Percentiles rank a stretch among this genome's conserved stretches.
Evolutionary conservation across 495 filamentous ascomycete genomes (phyloP).

Genomic region (Penicillium samsonianum): DNA sequence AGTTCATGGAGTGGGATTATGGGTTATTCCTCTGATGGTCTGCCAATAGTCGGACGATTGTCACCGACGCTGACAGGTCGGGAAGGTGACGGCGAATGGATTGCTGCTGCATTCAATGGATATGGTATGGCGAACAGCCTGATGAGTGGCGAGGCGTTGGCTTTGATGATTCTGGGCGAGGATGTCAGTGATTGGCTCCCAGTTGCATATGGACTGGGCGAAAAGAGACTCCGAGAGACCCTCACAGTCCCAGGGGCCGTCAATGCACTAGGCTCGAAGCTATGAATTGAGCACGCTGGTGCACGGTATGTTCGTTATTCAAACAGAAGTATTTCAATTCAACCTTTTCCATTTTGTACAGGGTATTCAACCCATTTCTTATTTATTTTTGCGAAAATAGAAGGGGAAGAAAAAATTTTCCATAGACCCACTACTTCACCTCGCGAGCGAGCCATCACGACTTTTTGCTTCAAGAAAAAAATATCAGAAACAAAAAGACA

Average conservation of each 20-base stretch:
- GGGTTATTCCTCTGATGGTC: conserved; percentile 69
- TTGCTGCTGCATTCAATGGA: conserved; percentile 68
- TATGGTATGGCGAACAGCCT: conserved; percentile 83
- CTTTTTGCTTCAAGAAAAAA: neutral
- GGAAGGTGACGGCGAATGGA: conserved; percentile 46
- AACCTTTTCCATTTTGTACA: neutral
- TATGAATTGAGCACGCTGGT: conserved; percentile 5
- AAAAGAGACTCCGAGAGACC: conserved; percentile 21
- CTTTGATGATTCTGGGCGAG: conserved; percentile 33
- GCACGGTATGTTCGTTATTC: neutral
- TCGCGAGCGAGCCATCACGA: neutral
- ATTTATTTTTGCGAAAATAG: neutral
- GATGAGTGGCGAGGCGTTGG: conserved; percentile 65
- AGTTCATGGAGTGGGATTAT: conserved; percentile 81
- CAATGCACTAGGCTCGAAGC: conserved; percentile 21
- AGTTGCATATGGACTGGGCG: conserved; percentile 26
- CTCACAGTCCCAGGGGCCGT: conserved; percentile 21
- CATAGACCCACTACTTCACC: conserved; percentile 2
- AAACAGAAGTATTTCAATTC: neutral
- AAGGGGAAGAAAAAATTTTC: neutral
- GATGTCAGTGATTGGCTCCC: conserved; percentile 24
- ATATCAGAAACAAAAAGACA: conserved; percentile 6
- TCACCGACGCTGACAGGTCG: conserved; percentile 47
- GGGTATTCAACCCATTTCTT: conserved; percentile 4
- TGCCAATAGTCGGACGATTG: conserved; percentile 72